Base-by-base conservation (phyloP, 805 yeast species). In the Nakazawaea siamensis region DNA sequence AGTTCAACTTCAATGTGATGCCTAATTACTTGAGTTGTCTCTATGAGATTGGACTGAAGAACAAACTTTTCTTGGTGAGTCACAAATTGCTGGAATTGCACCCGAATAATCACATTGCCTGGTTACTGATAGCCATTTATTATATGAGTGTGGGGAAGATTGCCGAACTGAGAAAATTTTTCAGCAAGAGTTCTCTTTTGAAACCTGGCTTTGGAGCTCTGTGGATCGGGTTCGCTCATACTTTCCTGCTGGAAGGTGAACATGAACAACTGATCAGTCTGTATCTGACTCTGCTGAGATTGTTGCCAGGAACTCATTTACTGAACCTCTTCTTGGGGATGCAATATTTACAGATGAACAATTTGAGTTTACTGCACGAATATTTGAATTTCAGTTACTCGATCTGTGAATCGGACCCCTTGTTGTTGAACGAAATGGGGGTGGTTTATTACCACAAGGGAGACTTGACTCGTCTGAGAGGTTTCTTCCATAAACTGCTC, bases 201-300 rank as follows among this genome's bases (percentile, higher is more conserved):
- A 81, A 86, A 48, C 94, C 98, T 3, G 83, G 79, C 45, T 87
- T 84, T 60, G 94, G 92, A 0, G 90, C 84, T 34, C 95, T 97
- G 1, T 92, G 98, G 98, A 77, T 92, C 23, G 98, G 97, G 2
- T 92, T 92, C 61, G 97, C 97, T 1, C 97, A 90, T 50, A 88
- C 97, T 0, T 92, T 88, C 70, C 96, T 96, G 0, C 80, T 84
- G 3, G 98, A 92, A 54, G 94, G 96, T n/a, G 99, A 92, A 57
- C 97, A 92, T 54, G 99, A 92, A 54, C 97, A 92, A 57, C 97
- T 97, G 1, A 81, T 92, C 16, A 81, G 96, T 38, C 97, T 97
- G 0, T 92, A 88, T 57, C 88, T 97, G 2, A 88, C 95, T 10
- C 97, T 97, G 0, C 86, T 95, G 1, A 64, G 96, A 42, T 67